Evolutionary conservation across 2,329 filamentous ascomycete genomes (phyloP).

Genomic region (Rhinocladiella similis): DNA sequence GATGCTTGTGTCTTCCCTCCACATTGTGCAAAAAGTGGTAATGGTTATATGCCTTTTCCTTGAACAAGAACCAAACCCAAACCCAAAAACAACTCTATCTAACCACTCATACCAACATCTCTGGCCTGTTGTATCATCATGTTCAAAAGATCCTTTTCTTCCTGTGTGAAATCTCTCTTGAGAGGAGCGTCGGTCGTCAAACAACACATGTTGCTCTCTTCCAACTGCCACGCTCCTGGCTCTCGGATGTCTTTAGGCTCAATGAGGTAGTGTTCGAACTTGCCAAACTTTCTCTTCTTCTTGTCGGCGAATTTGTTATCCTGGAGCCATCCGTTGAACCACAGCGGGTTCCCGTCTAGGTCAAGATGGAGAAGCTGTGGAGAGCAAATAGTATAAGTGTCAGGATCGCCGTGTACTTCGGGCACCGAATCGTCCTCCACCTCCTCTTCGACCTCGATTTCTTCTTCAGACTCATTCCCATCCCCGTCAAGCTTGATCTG

Average conservation of each 20-base stretch:
- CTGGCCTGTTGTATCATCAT: conserved; percentile 28
- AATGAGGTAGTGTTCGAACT: conserved; percentile 36
- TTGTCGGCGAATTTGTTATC: conserved; percentile 45
- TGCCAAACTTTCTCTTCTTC: conserved; percentile 36
- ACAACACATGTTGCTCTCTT: conserved; percentile 30
- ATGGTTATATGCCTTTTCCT: no score
- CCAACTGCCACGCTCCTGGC: conserved; percentile 29
- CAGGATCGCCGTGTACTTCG: conserved; percentile 7
- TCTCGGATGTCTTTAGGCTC: conserved; percentile 28
- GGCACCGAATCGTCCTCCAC: conserved; percentile 3
- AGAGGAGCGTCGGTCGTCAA: conserved; percentile 27
- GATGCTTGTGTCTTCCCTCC: background rate
- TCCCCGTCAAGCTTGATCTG: background rate
- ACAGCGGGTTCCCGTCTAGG: conserved; percentile 41
- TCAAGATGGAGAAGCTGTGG: conserved; percentile 50
- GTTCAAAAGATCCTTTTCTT: conserved; percentile 23
- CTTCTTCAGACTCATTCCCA: conserved; percentile 5
- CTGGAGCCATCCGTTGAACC: conserved; percentile 50
- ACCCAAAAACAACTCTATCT: no score
- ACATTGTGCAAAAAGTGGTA: no score
- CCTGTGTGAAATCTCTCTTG: conserved; percentile 24
- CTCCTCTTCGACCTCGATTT: conserved; percentile 1
- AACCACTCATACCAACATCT: conserved; percentile 24
- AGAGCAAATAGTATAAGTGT: conserved; percentile 42
- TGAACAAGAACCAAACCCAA: no score